Evolutionary conservation across 768 basidiomycete genomes (phyloP), one percentile per base, ranked within the genome.

Genomic region (Russula vinacea): DNA sequence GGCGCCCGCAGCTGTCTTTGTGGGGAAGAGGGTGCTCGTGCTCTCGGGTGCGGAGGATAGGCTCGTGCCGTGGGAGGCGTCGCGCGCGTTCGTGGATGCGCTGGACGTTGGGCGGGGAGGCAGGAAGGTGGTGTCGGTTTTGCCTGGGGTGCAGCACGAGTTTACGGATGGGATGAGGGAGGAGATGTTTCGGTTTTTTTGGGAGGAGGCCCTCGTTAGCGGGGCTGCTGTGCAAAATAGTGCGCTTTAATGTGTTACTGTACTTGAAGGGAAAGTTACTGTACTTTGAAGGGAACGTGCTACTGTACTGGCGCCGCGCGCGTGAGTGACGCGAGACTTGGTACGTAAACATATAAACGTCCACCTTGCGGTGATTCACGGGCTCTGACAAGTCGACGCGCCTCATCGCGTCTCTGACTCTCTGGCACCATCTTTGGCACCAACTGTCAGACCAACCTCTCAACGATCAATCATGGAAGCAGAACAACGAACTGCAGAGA

Each of bases 11-110:
- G 69, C 74, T 14, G 84, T 86, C 1, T 92, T 89, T 72, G 62
- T 79, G 5, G 86, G 84, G 1, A 92, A 92, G 77, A 84, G 84
- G 70, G 79, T 94, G 16, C 78, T 94, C 6, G 84, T 89, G 3
- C 73, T 94, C 4, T 84, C 85, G 0, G 92, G 91, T 0, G 70
- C 24, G 53, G 73, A 69, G 6, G 80, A 81, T 60, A 59, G 58
- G 50, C 65, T 78, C 13, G 79, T 79, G 39, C 78, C 76, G 5
- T 71, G 73, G 62, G 64, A 44, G 26, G 70, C 64, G 45, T 74
- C 73, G 32, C 24, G 68, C 53, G 60, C 65, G 11, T 73, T 75
- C 62, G 71, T 78, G 37, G 72, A 75, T 3, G 58, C 53, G 47
- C 65, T 76, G 47, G 70, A 70, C 17, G 72, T 71, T 8, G 73